Conservation (phyloP, 768 basidiomycete genomes). For the Candolleomyces aberdarensis region DNA sequence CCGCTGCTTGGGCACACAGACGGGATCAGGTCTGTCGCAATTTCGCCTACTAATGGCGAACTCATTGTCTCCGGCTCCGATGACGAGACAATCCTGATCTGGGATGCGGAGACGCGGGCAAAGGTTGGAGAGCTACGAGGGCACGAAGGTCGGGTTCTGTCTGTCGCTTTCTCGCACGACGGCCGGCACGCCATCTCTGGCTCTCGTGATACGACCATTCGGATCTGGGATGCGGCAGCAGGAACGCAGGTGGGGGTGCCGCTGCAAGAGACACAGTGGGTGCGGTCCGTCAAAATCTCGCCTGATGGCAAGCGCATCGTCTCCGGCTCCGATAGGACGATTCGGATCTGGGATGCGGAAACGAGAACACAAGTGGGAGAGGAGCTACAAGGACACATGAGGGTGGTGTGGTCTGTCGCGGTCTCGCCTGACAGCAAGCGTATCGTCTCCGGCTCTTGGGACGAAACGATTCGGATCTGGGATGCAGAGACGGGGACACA, state of each 20-base stretch:
- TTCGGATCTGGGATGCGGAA: conserved; percentile 7
- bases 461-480: conserved; percentile 10
- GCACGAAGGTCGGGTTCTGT: conserved; percentile 11
- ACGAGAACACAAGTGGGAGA: neutral
- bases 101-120: conserved; percentile 20
- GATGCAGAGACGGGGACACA: too few relatives aligned
- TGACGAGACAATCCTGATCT: conserved; percentile 22
- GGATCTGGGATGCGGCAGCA: conserved; percentile 12
- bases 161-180: conserved; percentile 18
- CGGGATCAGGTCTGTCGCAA: conserved; percentile 7
- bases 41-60: conserved; percentile 18
- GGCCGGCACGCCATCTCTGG: conserved; percentile 15
- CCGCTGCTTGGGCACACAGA: neutral
- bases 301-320: conserved; percentile 10
- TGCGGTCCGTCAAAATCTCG: conserved; percentile 14
- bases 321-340: conserved; percentile 15
- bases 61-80: conserved; percentile 20
- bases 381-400: conserved; percentile 14
- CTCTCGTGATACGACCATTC: conserved; percentile 17
- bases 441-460: conserved; percentile 31
- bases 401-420: conserved; percentile 16
- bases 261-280: conserved; percentile 11
- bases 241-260: neutral
- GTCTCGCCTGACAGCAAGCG: conserved; percentile 21
- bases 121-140: conserved; percentile 16